Percentiles rank a stretch among this genome's conserved stretches.
Evolutionary conservation across 768 basidiomycete genomes (phyloP).

Genomic region (Neoboletus magnificus): DNA sequence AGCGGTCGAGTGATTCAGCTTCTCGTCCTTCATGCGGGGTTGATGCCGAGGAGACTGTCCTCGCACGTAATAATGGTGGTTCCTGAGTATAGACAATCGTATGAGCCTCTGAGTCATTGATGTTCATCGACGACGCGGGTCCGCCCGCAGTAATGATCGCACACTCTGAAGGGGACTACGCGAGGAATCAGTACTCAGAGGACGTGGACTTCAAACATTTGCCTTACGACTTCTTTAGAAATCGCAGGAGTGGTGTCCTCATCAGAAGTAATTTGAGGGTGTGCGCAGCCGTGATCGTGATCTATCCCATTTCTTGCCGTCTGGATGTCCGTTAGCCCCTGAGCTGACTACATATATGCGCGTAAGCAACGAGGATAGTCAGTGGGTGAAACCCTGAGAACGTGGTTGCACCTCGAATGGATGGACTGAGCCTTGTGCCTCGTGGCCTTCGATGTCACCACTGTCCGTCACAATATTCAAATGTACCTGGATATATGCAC

Average conservation of each 20-base stretch:
- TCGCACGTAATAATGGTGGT: not conserved
- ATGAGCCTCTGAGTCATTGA: not conserved
- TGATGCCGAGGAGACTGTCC: not conserved
- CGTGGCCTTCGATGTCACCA: not conserved
- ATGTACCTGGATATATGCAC: slow-evolving; percentile 15
- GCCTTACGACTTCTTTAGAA: slow-evolving; percentile 13
- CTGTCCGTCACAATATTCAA: not conserved
- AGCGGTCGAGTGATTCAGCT: not conserved
- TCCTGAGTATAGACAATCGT: not conserved
- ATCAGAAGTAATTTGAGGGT: not conserved
- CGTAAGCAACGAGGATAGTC: not conserved
- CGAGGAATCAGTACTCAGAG: not conserved
- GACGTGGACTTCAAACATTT: not conserved
- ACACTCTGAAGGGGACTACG: not conserved
- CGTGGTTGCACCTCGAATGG: slow-evolving; percentile 6
- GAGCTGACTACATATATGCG: slow-evolving; percentile 22
- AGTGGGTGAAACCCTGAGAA: not conserved
- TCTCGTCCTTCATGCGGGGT: not conserved
- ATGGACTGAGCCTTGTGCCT: not conserved
- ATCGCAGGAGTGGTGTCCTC: not conserved
- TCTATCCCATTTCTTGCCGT: not conserved
- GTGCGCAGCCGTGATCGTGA: not conserved
- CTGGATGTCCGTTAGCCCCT: not conserved
- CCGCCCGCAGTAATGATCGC: not conserved
- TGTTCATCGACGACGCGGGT: not conserved